phyloP scores from a whole-genome alignment of 768 basidiomycete genomes.

The Hygrophorus russula region DNA sequence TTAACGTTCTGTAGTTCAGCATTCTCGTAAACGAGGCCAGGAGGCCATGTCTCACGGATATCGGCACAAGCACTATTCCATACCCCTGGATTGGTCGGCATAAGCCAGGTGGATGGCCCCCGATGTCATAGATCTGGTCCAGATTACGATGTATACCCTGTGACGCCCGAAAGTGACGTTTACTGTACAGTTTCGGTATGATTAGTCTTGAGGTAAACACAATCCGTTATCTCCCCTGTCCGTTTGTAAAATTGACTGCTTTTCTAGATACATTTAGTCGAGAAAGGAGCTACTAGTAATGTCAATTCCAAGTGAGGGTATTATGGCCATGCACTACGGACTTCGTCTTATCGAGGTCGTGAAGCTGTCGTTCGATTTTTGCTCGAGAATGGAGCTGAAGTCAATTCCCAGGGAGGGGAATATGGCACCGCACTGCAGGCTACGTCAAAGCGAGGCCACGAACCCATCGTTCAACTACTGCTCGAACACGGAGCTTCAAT shows the following conservation, averaged over 20 bases:
- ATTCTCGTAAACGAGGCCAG: slow-evolving; percentile 14
- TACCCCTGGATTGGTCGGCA: slow-evolving; percentile 3
- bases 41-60: slow-evolving; percentile 18
- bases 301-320: no score
- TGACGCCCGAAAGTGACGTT: slow-evolving; percentile 11
- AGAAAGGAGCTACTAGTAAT: no score
- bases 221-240: not conserved
- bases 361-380: no score
- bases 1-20: slow-evolving; percentile 12
- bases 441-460: no score
- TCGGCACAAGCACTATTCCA: slow-evolving; percentile 11
- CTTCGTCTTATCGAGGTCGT: no score
- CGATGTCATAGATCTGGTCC: slow-evolving; percentile 14
- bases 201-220: slow-evolving; percentile 14
- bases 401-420: no score
- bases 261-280: no score
- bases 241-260: not conserved
- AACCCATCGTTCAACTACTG: no score
- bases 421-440: no score
- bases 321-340: no score
- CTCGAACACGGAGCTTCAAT: no score
- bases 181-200: slow-evolving; percentile 18
- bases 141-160: not conserved
- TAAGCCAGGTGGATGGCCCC: slow-evolving; percentile 21
- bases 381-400: no score